These are phyloP conservation scores for Knoxia roxburghii DNA, from an alignment of 257 asterid genomes.

Conservation along the genomic window DNA sequence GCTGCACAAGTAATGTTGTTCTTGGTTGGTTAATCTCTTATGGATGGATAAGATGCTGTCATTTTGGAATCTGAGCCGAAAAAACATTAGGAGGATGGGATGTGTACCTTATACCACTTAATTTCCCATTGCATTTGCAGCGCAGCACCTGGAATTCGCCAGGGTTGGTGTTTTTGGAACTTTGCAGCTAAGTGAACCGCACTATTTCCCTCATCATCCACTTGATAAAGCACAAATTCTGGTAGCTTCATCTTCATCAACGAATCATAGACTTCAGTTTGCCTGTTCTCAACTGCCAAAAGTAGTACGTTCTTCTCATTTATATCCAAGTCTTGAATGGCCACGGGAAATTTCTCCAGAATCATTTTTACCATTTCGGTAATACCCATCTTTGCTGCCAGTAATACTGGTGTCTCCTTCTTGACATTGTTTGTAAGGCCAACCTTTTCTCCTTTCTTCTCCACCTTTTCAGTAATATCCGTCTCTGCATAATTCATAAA, in stretches of 20 bases:
- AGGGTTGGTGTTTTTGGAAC: conserved; percentile 27
- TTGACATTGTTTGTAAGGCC: neutral
- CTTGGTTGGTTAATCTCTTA: conserved; percentile 5
- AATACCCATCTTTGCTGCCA: conserved; percentile 56
- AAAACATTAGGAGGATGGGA: no score
- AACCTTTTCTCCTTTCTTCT: neutral
- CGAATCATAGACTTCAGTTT: conserved; percentile 27
- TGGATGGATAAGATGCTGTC: neutral
- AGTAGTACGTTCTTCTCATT: conserved; percentile 45
- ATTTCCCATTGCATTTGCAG: conserved; percentile 59
- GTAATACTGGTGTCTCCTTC: conserved; percentile 38
- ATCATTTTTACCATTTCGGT: conserved; percentile 47
- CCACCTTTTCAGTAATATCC: neutral
- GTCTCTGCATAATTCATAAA: neutral
- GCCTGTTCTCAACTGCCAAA: conserved; percentile 51
- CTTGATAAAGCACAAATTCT: conserved; percentile 33
- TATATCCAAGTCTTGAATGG: conserved; percentile 44
- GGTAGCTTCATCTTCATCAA: conserved; percentile 24
- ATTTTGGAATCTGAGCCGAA: no score
- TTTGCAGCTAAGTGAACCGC: conserved; percentile 53
- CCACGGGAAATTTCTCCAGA: conserved; percentile 30
- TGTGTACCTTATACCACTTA: conserved; percentile 52
- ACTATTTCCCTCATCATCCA: conserved; percentile 40
- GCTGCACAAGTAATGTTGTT: conserved; percentile 26
- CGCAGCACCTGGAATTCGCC: conserved; percentile 65